phyloP scores from a whole-genome alignment of 176 grass and related monocot genomes.

The Aegilops longissima region DNA sequence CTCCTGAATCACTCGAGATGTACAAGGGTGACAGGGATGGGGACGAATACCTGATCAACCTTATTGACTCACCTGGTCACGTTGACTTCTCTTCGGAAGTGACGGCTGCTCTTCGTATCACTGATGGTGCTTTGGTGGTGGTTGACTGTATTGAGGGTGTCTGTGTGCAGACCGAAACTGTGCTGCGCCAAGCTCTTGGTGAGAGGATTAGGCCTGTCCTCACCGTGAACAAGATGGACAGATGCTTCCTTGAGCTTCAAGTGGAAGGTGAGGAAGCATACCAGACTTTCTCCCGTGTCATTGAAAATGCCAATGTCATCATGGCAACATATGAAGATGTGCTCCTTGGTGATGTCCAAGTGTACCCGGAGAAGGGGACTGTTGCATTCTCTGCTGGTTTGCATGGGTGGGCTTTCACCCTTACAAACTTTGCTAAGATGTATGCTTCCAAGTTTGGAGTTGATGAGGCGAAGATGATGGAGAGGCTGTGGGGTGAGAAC shows the following conservation, averaged over 20 bases:
- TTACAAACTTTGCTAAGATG: constrained; percentile 80
- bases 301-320: constrained; percentile 80
- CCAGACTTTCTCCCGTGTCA: constrained; percentile 59
- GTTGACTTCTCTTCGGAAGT: constrained; percentile 76
- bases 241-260: constrained; percentile 78
- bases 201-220: constrained; percentile 88
- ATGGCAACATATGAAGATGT: constrained; percentile 78
- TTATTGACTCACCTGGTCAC: constrained; percentile 74
- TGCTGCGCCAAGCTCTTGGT: constrained; percentile 67
- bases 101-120: constrained; percentile 67
- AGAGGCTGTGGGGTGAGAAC: constrained; percentile 91
- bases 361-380: constrained; percentile 84
- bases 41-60: constrained; percentile 70
- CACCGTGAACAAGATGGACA: constrained; percentile 87
- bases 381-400: constrained; percentile 78
- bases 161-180: constrained; percentile 75
- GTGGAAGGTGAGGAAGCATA: constrained; percentile 83
- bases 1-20: constrained; percentile 48
- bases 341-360: constrained; percentile 81
- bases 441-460: constrained; percentile 86
- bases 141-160: constrained; percentile 84
- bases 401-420: constrained; percentile 75
- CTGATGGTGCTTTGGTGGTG: constrained; percentile 73
- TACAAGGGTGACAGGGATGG: constrained; percentile 60
- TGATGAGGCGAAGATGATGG: constrained; percentile 86